Evolutionary conservation across 2,329 filamentous ascomycete species (phyloP).

Genomic region (Cladophialophora carrionii): DNA sequence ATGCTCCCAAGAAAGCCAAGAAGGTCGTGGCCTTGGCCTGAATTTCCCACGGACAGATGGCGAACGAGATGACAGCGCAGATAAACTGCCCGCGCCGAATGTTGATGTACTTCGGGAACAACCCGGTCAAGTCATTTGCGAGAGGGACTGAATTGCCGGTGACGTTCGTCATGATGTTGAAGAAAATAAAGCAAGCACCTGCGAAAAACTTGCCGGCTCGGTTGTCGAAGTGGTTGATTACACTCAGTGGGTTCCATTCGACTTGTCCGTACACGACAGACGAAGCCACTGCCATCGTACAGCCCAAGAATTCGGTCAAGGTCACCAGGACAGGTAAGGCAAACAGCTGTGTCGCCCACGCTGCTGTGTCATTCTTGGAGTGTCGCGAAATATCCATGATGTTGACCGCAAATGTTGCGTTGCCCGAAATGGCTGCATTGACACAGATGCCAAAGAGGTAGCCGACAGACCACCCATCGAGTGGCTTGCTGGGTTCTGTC

Average conservation of each 20-base stretch:
- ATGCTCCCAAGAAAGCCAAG: constrained; percentile 44
- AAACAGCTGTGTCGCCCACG: constrained; percentile 48
- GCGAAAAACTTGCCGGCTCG: constrained; percentile 53
- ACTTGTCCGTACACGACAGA: constrained; percentile 40
- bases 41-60: constrained; percentile 54
- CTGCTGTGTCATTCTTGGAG: constrained; percentile 40
- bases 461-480: constrained; percentile 18
- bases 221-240: constrained; percentile 45
- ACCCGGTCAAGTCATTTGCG: constrained; percentile 55
- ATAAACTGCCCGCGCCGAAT: constrained; percentile 51
- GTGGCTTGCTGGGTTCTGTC: constrained; percentile 18
- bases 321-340: constrained; percentile 55
- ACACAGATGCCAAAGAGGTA: constrained; percentile 25
- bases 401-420: constrained; percentile 49
- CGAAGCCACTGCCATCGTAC: constrained; percentile 59
- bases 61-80: constrained; percentile 49
- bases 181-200: constrained; percentile 43
- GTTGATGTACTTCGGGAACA: constrained; percentile 59
- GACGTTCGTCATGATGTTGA: constrained; percentile 26
- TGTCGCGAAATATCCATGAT: constrained; percentile 59
- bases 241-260: constrained; percentile 51
- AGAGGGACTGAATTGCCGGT: constrained; percentile 46
- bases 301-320: constrained; percentile 57
- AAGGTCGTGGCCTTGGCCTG: constrained; percentile 48
- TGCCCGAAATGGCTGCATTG: constrained; percentile 28